A percentile compares a stretch with the other conserved stretches of the same genome.
phyloP scores from a whole-genome alignment of 768 basidiomycete genomes.

The Paxillus ammoniavirescens region DNA sequence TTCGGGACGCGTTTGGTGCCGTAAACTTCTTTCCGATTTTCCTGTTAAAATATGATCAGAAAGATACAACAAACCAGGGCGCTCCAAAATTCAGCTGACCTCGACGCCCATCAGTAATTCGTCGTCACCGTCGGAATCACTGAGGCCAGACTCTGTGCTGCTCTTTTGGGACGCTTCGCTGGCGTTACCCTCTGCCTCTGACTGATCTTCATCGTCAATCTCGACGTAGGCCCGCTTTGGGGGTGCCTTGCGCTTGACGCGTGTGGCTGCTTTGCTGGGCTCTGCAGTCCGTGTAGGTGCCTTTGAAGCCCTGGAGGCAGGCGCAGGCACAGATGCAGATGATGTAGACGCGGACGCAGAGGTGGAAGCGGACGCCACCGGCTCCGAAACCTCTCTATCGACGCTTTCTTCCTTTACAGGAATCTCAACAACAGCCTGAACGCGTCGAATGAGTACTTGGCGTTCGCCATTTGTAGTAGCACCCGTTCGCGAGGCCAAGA shows the following conservation, averaged over 20 bases:
- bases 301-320: conserved; percentile 12
- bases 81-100: conserved; percentile 34
- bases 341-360: conserved; percentile 17
- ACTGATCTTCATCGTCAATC: conserved; percentile 29
- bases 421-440: conserved; percentile 57
- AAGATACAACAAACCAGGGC: neutral
- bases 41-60: conserved; percentile 27
- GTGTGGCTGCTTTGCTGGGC: conserved; percentile 8
- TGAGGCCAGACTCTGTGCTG: conserved; percentile 11
- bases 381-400: conserved; percentile 33
- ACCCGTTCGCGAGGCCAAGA: conserved; percentile 3
- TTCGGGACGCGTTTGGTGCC: conserved; percentile 27
- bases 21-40: conserved; percentile 39
- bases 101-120: conserved; percentile 61
- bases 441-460: conserved; percentile 53
- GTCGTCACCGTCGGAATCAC: conserved; percentile 49
- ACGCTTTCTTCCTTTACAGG: conserved; percentile 64
- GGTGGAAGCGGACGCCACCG: conserved; percentile 3
- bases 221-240: conserved; percentile 29
- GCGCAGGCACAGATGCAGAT: conserved; percentile 5
- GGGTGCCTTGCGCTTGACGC: conserved; percentile 16
- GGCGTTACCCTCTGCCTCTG: conserved; percentile 16
- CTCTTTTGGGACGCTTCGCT: conserved; percentile 10
- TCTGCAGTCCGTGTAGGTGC: neutral
- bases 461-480: conserved; percentile 12